phyloP scores from a whole-genome alignment of 2,329 filamentous ascomycete species.

The Geoglossum cookeanum region DNA sequence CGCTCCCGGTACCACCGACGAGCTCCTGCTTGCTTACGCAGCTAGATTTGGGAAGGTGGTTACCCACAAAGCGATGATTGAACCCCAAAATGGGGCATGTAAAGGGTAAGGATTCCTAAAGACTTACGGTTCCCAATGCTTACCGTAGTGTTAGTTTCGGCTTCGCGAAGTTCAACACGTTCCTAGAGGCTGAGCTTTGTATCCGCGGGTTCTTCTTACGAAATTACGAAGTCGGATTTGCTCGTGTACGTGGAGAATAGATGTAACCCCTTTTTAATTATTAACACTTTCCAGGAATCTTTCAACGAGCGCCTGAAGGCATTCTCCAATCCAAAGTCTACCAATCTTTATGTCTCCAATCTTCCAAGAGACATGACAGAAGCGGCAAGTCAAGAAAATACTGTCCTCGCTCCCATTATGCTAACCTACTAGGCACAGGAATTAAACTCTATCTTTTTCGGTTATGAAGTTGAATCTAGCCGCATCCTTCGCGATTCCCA shows the following conservation, averaged over 20 bases:
- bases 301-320: slow-evolving; percentile 98
- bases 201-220: slow-evolving; percentile 89
- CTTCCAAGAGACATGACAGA: slow-evolving; percentile 84
- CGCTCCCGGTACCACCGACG: slow-evolving; percentile 85
- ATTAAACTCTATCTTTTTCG: slow-evolving; percentile 57
- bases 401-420: not conserved
- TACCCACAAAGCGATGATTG: slow-evolving; percentile 96
- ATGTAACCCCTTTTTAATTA: not conserved
- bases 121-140: slow-evolving; percentile 10
- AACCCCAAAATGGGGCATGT: slow-evolving; percentile 79
- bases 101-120: slow-evolving; percentile 51
- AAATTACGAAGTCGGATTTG: slow-evolving; percentile 95
- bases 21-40: slow-evolving; percentile 66
- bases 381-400: slow-evolving; percentile 37
- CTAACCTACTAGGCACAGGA: slow-evolving; percentile 31
- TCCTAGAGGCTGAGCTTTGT: slow-evolving; percentile 79
- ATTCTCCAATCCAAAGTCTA: slow-evolving; percentile 72
- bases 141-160: slow-evolving; percentile 49
- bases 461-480: slow-evolving; percentile 73
- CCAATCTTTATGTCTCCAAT: slow-evolving; percentile 96
- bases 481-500: slow-evolving; percentile 85
- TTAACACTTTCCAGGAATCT: slow-evolving; percentile 46
- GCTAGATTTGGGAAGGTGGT: slow-evolving; percentile 82
- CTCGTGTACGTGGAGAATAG: slow-evolving; percentile 41
- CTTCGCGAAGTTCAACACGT: slow-evolving; percentile 86